Evolutionary conservation across 2,329 filamentous ascomycete species (phyloP).

Genomic region (Pseudovirgaria hyperparasitica): DNA sequence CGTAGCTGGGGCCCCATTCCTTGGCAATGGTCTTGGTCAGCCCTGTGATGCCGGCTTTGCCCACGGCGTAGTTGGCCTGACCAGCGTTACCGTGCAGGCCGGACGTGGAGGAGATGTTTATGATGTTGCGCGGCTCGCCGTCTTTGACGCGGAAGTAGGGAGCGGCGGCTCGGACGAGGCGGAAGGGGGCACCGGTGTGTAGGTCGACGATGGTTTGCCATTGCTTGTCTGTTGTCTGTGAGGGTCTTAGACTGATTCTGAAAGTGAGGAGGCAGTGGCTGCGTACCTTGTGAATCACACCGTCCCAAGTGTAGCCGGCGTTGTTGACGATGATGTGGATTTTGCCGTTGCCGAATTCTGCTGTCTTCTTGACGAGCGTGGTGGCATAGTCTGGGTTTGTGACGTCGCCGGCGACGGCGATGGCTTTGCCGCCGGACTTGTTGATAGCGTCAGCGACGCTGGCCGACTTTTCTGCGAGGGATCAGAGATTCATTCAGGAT

Average conservation of each 20-base stretch:
- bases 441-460: conserved; percentile 61
- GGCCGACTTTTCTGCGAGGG: conserved; percentile 50
- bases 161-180: conserved; percentile 62
- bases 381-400: conserved; percentile 58
- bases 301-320: conserved; percentile 87
- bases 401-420: conserved; percentile 67
- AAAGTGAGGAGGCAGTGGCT: background rate
- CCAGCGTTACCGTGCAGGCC: conserved; percentile 80
- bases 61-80: conserved; percentile 80
- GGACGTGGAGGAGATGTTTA: conserved; percentile 74
- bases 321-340: conserved; percentile 90
- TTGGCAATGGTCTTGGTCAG: conserved; percentile 85
- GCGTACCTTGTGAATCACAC: conserved; percentile 69
- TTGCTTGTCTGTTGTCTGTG: conserved; percentile 70
- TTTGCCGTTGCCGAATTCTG: conserved; percentile 72
- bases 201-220: conserved; percentile 80
- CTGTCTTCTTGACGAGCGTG: conserved; percentile 58
- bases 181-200: conserved; percentile 78
- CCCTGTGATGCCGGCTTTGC: conserved; percentile 72
- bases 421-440: conserved; percentile 49
- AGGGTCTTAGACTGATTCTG: conserved; percentile 1
- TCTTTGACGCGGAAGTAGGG: conserved; percentile 83
- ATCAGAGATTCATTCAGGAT: conserved; percentile 1
- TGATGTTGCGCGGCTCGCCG: conserved; percentile 61
- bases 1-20: conserved; percentile 76